Evolutionary conservation across 2,329 filamentous ascomycete species (phyloP).

Genomic region (Neospermospora avenae): DNA sequence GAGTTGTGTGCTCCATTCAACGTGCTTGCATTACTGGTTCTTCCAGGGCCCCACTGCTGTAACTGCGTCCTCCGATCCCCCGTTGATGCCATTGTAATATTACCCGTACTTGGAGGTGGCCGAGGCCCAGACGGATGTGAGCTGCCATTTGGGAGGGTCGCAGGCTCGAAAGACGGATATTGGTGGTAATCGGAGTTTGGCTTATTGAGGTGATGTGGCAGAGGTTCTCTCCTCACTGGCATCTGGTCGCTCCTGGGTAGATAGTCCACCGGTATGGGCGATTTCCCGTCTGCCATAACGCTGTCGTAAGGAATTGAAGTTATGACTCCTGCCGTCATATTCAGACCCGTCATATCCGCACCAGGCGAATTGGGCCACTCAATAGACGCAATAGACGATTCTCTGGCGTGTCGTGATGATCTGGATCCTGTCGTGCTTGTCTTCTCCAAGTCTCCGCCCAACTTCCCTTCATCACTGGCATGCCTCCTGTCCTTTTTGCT

Average conservation of each 20-base stretch:
- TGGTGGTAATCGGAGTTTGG: conserved; percentile 78
- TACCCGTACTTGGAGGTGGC: conserved; percentile 54
- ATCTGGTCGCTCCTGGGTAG: conserved; percentile 64
- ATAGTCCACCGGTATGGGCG: conserved; percentile 71
- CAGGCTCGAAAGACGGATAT: conserved; percentile 70
- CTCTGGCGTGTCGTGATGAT: conserved; percentile 71
- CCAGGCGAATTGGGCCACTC: conserved; percentile 65
- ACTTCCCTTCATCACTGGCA: conserved; percentile 54
- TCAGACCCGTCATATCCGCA: conserved; percentile 56
- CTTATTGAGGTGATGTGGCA: conserved; percentile 82
- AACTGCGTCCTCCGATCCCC: conserved; percentile 68
- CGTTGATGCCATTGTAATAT: conserved; percentile 68
- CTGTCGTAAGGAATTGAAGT: conserved; percentile 85
- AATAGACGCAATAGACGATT: conserved; percentile 68
- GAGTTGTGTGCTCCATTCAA: conserved; percentile 49
- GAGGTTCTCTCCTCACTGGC: conserved; percentile 64
- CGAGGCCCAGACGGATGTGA: conserved; percentile 60
- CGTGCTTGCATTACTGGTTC: conserved; percentile 52
- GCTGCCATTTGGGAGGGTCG: conserved; percentile 45
- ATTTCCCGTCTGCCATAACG: conserved; percentile 60
- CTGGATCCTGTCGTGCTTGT: conserved; percentile 62
- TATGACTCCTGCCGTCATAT: conserved; percentile 77
- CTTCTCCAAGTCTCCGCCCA: conserved; percentile 55
- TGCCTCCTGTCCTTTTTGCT: conserved; percentile 75
- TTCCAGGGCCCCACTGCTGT: conserved; percentile 70